Conservation (phyloP, 169 alveolate species). For the Hepatocystis sp. region DNA sequence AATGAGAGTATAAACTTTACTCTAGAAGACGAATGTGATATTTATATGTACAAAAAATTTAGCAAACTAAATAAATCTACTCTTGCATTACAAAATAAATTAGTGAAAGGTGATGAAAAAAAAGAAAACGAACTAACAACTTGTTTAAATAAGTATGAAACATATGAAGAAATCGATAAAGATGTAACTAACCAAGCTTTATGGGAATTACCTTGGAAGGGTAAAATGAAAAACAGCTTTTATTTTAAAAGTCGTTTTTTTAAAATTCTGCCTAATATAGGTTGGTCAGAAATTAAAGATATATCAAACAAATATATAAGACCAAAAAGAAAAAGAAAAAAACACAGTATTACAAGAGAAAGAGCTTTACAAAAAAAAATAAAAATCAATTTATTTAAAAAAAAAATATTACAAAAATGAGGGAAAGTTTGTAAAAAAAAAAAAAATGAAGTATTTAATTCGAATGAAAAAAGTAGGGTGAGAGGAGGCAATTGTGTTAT, state of each 20-base stretch:
- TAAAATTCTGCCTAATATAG: constrained; percentile 53
- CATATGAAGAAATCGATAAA: constrained; percentile 38
- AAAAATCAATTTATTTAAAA: constrained; percentile 66
- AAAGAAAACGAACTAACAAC: constrained; percentile 16
- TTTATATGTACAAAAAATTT: constrained; percentile 51
- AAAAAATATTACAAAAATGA: constrained; percentile 54
- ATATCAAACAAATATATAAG: constrained; percentile 49
- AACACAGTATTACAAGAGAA: constrained; percentile 64
- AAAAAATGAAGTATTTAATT: too few relatives aligned
- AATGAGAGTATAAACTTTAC: constrained; percentile 35
- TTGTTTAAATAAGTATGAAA: constrained; percentile 8
- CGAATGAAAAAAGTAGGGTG: too few relatives aligned
- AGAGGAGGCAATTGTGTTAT: too few relatives aligned
- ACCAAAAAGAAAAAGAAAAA: constrained; percentile 71
- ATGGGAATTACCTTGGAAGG: constrained; percentile 74
- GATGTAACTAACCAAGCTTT: constrained; percentile 29
- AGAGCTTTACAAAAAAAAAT: constrained; percentile 74
- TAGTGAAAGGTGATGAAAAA: constrained; percentile 37
- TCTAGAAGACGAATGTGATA: constrained; percentile 64
- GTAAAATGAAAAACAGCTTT: constrained; percentile 43
- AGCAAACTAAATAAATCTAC: constrained; percentile 49
- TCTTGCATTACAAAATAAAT: constrained; percentile 33
- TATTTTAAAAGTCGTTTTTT: constrained; percentile 66
- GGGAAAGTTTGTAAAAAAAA: neutral
- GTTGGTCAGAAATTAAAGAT: constrained; percentile 72